Base-by-base conservation (phyloP, 257 asterid genomes). In the Craterostigma plantagineum region DNA sequence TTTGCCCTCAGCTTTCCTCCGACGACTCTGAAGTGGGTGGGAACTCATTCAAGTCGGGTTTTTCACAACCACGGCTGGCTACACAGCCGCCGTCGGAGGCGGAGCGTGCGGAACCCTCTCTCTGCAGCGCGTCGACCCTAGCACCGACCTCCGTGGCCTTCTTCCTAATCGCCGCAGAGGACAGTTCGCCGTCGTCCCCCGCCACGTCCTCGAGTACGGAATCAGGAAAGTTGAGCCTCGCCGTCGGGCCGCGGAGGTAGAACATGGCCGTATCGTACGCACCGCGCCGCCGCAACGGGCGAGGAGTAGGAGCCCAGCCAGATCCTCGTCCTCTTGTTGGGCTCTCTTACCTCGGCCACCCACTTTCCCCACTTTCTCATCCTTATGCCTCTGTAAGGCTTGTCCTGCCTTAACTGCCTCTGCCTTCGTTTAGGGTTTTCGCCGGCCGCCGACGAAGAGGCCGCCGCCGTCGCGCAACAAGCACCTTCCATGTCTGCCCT, bases 351-450 rank as follows among this genome's bases (percentile, higher is more conserved):
- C 39, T 62, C 69, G 42, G 73, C 73, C 18, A 67, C 73, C 73
- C 73, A 67, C 34, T 67, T 67, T 0, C 73, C 73, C 73, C 73
- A 67, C 73, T 67, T 67, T 30, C 73, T 37, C 74, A 67, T 67
- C 58, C 74, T 45, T 35, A 67, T 67, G 3, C 74, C 74, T 11
- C 69, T 16, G 56, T 67, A 67, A 37, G 67, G 75, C 27, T 67
- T 63, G 40, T 63, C 59, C 7, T 51, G 55, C 7, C 41, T 52
- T 44, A 34, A 50, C 34, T 56, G 72, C 38, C 51, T 55, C 38
- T 8, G 53, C 55, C 56, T 54, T n/a, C 54, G 34, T 44, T 57
- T 57, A 9, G 62, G 55, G n/a, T n/a, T n/a, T n/a, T n/a, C n/a
- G n/a, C n/a, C n/a, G n/a, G n/a, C n/a, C n/a, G n/a, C n/a, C n/a